Percentiles rank a stretch among this genome's conserved stretches.
Evolutionary conservation across 768 basidiomycete species (phyloP).

Genomic region (Neoboletus brunneissimus): DNA sequence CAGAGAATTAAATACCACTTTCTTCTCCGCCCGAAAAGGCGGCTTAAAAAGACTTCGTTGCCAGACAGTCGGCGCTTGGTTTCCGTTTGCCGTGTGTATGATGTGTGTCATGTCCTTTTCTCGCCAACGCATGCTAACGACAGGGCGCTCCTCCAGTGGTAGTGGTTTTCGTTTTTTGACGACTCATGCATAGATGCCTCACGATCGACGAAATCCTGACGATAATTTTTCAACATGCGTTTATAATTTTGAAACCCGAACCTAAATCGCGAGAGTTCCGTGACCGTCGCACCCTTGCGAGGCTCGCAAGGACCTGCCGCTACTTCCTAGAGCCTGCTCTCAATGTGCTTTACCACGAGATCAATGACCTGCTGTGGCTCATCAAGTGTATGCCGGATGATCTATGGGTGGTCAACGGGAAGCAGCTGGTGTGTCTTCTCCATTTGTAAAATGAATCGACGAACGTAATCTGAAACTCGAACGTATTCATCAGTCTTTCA

Average conservation of each 20-base stretch:
- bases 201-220: conserved; percentile 34
- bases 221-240: conserved; percentile 31
- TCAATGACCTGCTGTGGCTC: conserved; percentile 31
- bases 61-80: conserved; percentile 8
- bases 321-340: conserved; percentile 34
- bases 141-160: conserved; percentile 7
- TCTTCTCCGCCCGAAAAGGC: conserved; percentile 25
- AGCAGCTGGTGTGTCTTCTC: conserved; percentile 24
- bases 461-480: conserved; percentile 9
- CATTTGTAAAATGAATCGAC: background rate
- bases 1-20: conserved; percentile 2
- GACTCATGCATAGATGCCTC: conserved; percentile 34
- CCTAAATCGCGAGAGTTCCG: conserved; percentile 29
- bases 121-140: conserved; percentile 1
- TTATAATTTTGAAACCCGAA: conserved; percentile 27
- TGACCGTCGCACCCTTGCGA: conserved; percentile 31
- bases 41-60: conserved; percentile 1
- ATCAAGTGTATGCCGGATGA: conserved; percentile 32
- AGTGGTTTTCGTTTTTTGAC: conserved; percentile 11
- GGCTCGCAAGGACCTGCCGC: conserved; percentile 31
- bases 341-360: conserved; percentile 31
- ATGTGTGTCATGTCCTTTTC: conserved; percentile 16
- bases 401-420: conserved; percentile 32
- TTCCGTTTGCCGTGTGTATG: conserved; percentile 22
- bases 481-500: conserved; percentile 18